Evolutionary conservation across 139 green algal genomes (phyloP).

Genomic region (Chlamydomonas eustigma): DNA sequence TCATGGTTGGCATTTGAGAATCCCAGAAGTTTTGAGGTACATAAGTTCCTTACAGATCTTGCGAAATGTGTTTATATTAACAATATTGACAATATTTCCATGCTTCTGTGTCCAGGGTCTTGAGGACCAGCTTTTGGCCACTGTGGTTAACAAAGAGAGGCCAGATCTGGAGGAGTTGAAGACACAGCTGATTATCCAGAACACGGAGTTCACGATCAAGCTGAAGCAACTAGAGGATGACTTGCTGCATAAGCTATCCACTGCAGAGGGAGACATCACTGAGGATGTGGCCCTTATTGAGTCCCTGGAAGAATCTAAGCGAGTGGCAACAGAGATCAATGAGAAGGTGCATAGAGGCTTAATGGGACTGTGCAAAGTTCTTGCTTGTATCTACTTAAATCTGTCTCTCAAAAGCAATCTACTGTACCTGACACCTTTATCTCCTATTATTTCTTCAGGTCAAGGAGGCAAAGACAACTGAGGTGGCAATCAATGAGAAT

Average conservation of each 20-base stretch:
- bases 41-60: too few relatives aligned
- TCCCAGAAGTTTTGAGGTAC: too few relatives aligned
- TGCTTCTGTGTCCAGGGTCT: too few relatives aligned
- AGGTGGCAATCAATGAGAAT: slow-evolving; percentile 71
- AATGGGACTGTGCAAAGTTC: too few relatives aligned
- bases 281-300: slow-evolving; percentile 88
- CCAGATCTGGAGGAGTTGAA: slow-evolving; percentile 86
- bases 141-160: slow-evolving; percentile 85
- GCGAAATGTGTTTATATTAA: too few relatives aligned
- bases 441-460: too few relatives aligned
- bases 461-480: slow-evolving; percentile 64
- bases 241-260: slow-evolving; percentile 78
- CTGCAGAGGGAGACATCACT: slow-evolving; percentile 84
- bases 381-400: too few relatives aligned
- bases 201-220: slow-evolving; percentile 90
- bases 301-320: slow-evolving; percentile 79
- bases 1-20: too few relatives aligned
- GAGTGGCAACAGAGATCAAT: slow-evolving; percentile 74
- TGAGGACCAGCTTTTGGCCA: slow-evolving; percentile 83
- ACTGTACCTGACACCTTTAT: too few relatives aligned
- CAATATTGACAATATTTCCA: too few relatives aligned
- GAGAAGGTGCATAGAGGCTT: slow-evolving; percentile 39
- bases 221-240: slow-evolving; percentile 81
- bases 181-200: slow-evolving; percentile 82
- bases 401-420: too few relatives aligned